Base-by-base conservation (phyloP, 495 filamentous ascomycete species). In the Neurospora sp. region DNA sequence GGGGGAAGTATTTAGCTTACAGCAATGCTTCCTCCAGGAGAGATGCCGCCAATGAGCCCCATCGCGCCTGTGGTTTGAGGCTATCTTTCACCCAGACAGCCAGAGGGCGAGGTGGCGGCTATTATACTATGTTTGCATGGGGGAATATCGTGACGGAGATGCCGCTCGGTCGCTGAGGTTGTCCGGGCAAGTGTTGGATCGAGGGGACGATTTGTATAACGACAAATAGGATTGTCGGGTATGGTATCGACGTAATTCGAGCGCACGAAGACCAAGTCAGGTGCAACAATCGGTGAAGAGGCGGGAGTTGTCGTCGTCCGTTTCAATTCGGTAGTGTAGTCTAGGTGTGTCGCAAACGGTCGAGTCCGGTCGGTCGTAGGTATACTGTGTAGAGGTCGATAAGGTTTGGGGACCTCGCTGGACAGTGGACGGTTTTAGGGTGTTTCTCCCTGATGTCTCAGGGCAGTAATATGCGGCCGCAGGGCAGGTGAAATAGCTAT, bases 1-100 rank as follows among this genome's bases (percentile, higher is more conserved):
- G 44, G 20, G 76, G 20, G 76, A 1, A 31, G 14, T 27, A 86
- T 65, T 17, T 35, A 35, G 22, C 92, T 72, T 83, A 96, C 93
- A 78, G 91, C 91, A 81, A 98, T 90, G 82, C 93, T 94, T 82
- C 91, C 93, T 79, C 89, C 89, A 76, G 94, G 91, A 80, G 94
- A 95, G 80, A 97, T 83, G 81, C 90, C 92, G 83, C 90, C 91
- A 82, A 96, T 88, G 78, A 89, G 87, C 83, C 90, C 89, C 91
- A 93, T 93, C 78, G 74, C 79, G 76, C 74, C 74, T 27, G 75
- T 69, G 73, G 59, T 65, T 70, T 72, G 45, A 69, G 70, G 73
- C 72, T 75, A 77, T 81, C 75, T 78, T 65, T 65, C 53, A 65
- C 53, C 53, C 53, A 65, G 77, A 75, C 75, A 75, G 76, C 74